Conservation (phyloP, 352 stramenopile species). For the Pythium utonaiense region DNA sequence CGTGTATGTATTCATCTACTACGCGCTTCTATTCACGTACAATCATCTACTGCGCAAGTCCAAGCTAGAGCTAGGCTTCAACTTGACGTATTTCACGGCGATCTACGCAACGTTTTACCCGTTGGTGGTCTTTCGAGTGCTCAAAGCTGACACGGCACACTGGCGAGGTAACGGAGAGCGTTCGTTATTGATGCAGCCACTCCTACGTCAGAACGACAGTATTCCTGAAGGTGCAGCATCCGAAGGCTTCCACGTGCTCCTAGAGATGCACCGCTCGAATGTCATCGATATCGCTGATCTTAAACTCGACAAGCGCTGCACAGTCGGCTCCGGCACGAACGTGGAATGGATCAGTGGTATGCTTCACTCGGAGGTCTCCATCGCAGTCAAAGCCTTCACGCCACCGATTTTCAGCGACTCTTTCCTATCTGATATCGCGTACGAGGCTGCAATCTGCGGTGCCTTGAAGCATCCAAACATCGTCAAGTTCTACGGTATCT, state of each 20-base stretch:
- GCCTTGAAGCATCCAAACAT: conserved; percentile 44
- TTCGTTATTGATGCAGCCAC: conserved; percentile 43
- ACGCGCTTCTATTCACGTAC: conserved; percentile 20
- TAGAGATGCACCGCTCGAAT: conserved; percentile 57
- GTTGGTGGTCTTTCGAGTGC: conserved; percentile 66
- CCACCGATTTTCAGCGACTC: conserved; percentile 43
- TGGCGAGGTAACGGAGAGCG: conserved; percentile 62
- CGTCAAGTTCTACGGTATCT: conserved; percentile 48
- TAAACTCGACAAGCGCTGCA: conserved; percentile 26
- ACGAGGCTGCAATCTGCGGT: conserved; percentile 42
- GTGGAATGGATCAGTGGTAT: conserved; percentile 48
- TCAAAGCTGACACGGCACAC: conserved; percentile 69
- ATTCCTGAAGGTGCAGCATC: conserved; percentile 16
- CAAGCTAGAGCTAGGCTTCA: conserved; percentile 45
- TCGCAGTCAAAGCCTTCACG: conserved; percentile 66
- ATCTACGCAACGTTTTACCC: conserved; percentile 47
- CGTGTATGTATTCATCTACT: conserved; percentile 35
- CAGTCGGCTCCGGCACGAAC: conserved; percentile 34
- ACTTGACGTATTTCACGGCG: conserved; percentile 57
- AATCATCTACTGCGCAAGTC: conserved; percentile 46
- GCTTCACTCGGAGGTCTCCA: conserved; percentile 36
- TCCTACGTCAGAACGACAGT: conserved; percentile 19
- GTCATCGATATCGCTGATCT: conserved; percentile 74
- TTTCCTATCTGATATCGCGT: conserved; percentile 38
- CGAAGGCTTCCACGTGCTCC: conserved; percentile 47